phyloP scores from a whole-genome alignment of 257 asterid genomes.

The Fraxinus pennsylvanica region DNA sequence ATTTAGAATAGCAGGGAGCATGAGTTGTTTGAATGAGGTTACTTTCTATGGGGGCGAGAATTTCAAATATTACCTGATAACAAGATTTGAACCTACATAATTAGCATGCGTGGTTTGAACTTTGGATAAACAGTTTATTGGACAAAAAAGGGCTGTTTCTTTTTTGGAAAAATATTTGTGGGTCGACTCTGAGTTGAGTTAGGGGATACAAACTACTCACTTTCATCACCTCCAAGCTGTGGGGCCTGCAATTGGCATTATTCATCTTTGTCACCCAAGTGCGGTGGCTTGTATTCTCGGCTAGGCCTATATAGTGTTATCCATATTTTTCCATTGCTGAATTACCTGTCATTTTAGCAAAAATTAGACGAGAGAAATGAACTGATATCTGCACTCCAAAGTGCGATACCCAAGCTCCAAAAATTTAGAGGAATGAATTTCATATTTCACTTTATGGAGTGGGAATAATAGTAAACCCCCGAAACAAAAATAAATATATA shows the following conservation, averaged over 20 bases:
- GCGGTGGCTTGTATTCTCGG: neutral
- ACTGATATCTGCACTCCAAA: neutral
- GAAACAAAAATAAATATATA: neutral
- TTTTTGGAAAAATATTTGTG: neutral
- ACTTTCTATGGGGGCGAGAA: neutral
- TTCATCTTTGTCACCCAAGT: neutral
- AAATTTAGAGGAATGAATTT: neutral
- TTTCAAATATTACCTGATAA: neutral
- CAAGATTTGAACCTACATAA: neutral
- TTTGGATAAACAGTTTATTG: neutral
- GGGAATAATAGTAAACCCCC: neutral
- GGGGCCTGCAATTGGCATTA: neutral
- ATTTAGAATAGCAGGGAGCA: neutral
- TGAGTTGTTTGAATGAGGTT: conserved; percentile 1
- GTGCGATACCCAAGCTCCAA: neutral
- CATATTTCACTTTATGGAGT: neutral
- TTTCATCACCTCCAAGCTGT: neutral
- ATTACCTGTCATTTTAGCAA: neutral
- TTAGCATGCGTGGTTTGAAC: neutral
- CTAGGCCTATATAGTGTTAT: neutral
- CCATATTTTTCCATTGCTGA: neutral
- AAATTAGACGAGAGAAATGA: neutral
- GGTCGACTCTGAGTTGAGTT: neutral
- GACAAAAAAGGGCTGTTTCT: neutral
- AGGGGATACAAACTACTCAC: neutral